These are phyloP conservation scores for Yamadazyma oceani DNA, from an alignment of 1,139 yeast species.

Conservation along the genomic window DNA sequence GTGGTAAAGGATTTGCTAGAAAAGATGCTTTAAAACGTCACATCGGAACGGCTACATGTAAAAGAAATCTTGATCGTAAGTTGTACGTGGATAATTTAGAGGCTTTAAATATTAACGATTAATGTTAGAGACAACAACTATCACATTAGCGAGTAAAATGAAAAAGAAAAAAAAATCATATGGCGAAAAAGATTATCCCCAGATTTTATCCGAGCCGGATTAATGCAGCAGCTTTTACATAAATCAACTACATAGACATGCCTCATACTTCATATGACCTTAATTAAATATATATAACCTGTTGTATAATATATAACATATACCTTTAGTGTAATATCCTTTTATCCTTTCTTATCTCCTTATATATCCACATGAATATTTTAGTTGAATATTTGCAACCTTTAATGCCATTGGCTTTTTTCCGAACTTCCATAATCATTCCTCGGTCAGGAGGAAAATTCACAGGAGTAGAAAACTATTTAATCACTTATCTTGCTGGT, in stretches of 20 bases:
- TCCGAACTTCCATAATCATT: slow-evolving; percentile 1
- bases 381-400: too few species aligned
- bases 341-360: too few species aligned
- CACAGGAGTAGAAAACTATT: slow-evolving; percentile 4
- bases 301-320: too few species aligned
- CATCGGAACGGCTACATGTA: slow-evolving; percentile 70
- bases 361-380: too few species aligned
- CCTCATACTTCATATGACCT: background rate
- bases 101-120: slow-evolving; percentile 18
- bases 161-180: background rate
- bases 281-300: background rate
- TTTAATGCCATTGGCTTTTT: too few species aligned
- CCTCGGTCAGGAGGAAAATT: slow-evolving; percentile 10
- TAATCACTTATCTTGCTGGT: background rate
- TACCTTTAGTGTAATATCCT: too few species aligned
- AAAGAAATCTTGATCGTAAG: slow-evolving; percentile 58
- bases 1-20: slow-evolving; percentile 82
- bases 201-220: slow-evolving; percentile 3
- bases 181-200: slow-evolving; percentile 1
- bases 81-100: slow-evolving; percentile 38
- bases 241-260: background rate
- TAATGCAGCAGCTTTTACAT: background rate
- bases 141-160: background rate
- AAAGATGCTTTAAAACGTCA: slow-evolving; percentile 79
- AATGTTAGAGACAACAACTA: too few species aligned